Base-by-base conservation (phyloP, 495 filamentous ascomycete species). In the Xylaria longipes region DNA sequence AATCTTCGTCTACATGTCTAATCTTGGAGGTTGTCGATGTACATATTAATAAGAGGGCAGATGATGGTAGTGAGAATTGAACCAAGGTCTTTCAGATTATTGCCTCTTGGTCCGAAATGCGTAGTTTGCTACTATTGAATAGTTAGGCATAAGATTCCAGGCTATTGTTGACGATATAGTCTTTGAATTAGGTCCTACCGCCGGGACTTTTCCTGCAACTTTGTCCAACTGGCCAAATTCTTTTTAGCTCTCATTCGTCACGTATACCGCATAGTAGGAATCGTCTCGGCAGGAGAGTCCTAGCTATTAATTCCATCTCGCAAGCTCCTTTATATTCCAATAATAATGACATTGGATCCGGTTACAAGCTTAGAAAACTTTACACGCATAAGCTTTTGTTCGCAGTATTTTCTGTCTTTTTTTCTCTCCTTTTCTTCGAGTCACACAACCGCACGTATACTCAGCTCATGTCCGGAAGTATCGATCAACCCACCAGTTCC, bases 401-500 rank as follows among this genome's bases (percentile, higher is more conserved):
- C 57, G 57, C 57, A 60, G 8, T 60, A 37, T n/a, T 22, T 60
- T 22, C 20, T 37, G 2, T n/a, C 4, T n/a, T 11, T 22, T 11
- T 12, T 60, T 56, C 6, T 25, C 8, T 11, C 48, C 11, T 50
- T 31, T 56, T 56, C 3, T 54, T 31, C 11, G 31, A n/a, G 11
- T 37, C 57, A 37, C 12, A 11, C 12, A 33, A 2, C 12, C 37
- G 60, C n/a, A 1, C 37, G 0, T 43, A 29, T 27, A 8, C 61
- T n/a, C 35, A n/a, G 17, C 43, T 65, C 27, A 41, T 39, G 65
- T 7, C 35, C 48, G 45, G 15, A 67, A 41, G 48, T 37, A 67
- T 20, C 65, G 65, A 37, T 67, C 65, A 31, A 67, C 48, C 65
- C 65, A 67, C 65, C 65, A 67, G 33, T 52, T 52, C 46, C n/a